Evolutionary conservation across 805 yeast genomes (phyloP).

Genomic region (Barnettozyma wickerhamii): DNA sequence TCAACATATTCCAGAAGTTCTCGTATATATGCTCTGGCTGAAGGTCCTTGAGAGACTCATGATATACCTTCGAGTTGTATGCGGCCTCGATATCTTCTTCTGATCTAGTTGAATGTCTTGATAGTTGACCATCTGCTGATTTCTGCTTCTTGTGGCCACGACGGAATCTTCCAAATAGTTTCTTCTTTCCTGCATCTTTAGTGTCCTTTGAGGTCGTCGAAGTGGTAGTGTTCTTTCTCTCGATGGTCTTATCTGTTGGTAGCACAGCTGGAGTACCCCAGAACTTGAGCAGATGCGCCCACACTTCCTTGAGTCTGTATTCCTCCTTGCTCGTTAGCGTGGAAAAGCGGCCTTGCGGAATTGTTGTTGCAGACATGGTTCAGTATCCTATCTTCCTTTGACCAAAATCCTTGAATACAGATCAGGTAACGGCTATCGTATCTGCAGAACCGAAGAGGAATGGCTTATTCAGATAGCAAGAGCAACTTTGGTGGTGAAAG

Average conservation of each 20-base stretch:
- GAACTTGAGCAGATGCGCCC: conserved; percentile 60
- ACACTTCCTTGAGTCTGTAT: conserved; percentile 57
- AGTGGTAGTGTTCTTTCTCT: conserved; percentile 14
- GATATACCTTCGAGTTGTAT: conserved; percentile 37
- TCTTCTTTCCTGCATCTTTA: conserved; percentile 19
- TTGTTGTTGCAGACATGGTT: conserved; percentile 10
- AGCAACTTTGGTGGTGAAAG: no score
- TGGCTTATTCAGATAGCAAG: no score
- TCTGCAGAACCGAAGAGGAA: no score
- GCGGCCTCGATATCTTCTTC: conserved; percentile 27
- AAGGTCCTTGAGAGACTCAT: conserved; percentile 46
- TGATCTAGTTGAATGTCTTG: conserved; percentile 25
- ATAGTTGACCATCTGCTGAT: conserved; percentile 11
- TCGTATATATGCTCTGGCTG: conserved; percentile 47
- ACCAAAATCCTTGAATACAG: no score
- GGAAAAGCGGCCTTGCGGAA: conserved; percentile 39
- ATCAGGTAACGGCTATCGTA: no score
- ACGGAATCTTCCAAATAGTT: conserved; percentile 23
- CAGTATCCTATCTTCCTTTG: no score
- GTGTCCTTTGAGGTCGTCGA: conserved; percentile 6
- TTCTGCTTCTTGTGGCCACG: conserved; percentile 13
- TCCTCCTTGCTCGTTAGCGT: conserved; percentile 55
- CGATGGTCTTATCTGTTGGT: conserved; percentile 6
- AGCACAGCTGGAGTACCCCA: conserved; percentile 45
- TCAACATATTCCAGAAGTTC: conserved; percentile 55